These are phyloP conservation scores for Leucocoprinus leucothites DNA, from an alignment of 768 basidiomycete species.

Conservation along the genomic window DNA sequence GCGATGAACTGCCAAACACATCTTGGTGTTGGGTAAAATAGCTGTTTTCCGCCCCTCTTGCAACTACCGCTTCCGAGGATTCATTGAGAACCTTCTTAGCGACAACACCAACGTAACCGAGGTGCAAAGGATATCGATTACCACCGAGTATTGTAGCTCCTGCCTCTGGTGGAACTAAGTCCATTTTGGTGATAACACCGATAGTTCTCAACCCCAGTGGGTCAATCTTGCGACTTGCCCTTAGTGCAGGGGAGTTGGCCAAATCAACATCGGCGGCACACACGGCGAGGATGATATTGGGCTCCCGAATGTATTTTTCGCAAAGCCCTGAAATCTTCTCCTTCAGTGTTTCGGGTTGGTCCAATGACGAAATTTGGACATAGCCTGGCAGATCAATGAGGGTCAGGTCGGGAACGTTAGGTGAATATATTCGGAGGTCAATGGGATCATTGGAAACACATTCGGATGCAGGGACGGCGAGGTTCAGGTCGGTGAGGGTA, in stretches of 20 bases:
- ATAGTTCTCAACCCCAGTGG: slow-evolving; percentile 94
- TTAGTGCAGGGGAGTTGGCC: slow-evolving; percentile 93
- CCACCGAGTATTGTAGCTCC: slow-evolving; percentile 81
- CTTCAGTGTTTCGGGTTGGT: slow-evolving; percentile 93
- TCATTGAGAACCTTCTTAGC: slow-evolving; percentile 66
- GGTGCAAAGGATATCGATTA: slow-evolving; percentile 93
- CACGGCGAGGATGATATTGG: slow-evolving; percentile 99
- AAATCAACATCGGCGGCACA: slow-evolving; percentile 99
- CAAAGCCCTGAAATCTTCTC: slow-evolving; percentile 89
- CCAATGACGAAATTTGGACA: slow-evolving; percentile 90
- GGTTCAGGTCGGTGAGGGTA: slow-evolving; percentile 91
- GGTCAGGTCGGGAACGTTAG: slow-evolving; percentile 94
- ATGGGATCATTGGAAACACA: slow-evolving; percentile 95
- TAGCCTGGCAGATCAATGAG: slow-evolving; percentile 98
- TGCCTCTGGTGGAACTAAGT: slow-evolving; percentile 82
- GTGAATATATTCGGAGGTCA: slow-evolving; percentile 94
- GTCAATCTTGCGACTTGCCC: slow-evolving; percentile 91
- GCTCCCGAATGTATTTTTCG: slow-evolving; percentile 97
- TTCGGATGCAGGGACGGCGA: slow-evolving; percentile 85
- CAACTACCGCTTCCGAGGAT: slow-evolving; percentile 46
- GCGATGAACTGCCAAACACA: slow-evolving; percentile 55
- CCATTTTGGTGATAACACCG: slow-evolving; percentile 99
- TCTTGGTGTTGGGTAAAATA: slow-evolving; percentile 67
- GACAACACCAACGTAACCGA: slow-evolving; percentile 97
- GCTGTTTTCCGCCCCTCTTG: slow-evolving; percentile 56